Conservation (phyloP, 106 monocot species). For the Allium cepa region DNA sequence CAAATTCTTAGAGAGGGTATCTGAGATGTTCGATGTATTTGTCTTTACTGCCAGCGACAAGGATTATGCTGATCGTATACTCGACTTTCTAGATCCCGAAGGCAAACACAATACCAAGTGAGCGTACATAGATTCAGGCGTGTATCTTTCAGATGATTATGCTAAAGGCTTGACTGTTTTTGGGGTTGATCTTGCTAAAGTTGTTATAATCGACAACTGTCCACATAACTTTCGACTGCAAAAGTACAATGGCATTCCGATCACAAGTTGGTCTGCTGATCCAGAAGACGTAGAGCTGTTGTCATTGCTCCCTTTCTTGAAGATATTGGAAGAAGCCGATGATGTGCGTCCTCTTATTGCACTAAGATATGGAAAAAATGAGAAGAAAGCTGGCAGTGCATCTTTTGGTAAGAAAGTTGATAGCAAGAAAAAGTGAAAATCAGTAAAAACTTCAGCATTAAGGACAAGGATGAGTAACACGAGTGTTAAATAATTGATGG, state of each 20-base stretch:
- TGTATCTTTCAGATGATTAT: conserved; percentile 57
- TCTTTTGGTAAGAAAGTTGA: no score
- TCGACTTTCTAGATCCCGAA: conserved; percentile 74
- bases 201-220: conserved; percentile 39
- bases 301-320: conserved; percentile 69
- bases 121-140: conserved; percentile 70
- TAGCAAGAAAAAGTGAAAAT: no score
- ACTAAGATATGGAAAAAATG: conserved; percentile 40
- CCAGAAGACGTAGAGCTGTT: conserved; percentile 57
- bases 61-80: conserved; percentile 64
- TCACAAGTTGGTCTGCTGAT: conserved; percentile 84
- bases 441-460: no score
- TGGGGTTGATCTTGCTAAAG: conserved; percentile 37
- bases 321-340: conserved; percentile 47
- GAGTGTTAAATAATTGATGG: no score
- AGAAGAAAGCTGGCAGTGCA: not conserved
- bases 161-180: conserved; percentile 27
- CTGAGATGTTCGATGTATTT: no score
- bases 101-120: conserved; percentile 41
- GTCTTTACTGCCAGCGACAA: conserved; percentile 50
- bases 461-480: no score
- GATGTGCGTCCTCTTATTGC: conserved; percentile 80
- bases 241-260: conserved; percentile 78
- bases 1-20: no score
- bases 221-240: conserved; percentile 60